phyloP scores from a whole-genome alignment of 129 eudicot species.

The Escallonia herrerae region DNA sequence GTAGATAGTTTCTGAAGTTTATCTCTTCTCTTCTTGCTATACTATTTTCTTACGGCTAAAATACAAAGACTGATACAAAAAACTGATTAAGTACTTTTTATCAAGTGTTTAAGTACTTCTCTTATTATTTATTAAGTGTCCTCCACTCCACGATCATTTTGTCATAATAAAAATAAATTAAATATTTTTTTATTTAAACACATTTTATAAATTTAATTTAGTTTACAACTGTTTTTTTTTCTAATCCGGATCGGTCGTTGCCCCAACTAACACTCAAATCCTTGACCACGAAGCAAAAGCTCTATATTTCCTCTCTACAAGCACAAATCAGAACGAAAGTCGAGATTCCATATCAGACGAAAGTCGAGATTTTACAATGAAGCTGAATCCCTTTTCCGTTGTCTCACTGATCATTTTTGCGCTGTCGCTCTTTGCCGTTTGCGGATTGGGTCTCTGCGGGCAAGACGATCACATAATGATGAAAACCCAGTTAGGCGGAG shows the following conservation, averaged over 20 bases:
- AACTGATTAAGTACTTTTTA: no score
- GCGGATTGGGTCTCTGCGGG: conserved; percentile 13
- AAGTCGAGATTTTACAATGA: not conserved
- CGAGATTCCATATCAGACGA: not conserved
- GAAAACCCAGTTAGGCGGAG: conserved; percentile 16
- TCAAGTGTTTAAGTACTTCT: no score
- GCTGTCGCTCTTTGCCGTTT: not conserved
- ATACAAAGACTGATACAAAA: no score
- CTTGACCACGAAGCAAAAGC: not conserved
- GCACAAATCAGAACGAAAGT: not conserved
- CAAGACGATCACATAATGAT: not conserved
- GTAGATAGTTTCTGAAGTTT: no score
- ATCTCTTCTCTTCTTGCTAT: no score
- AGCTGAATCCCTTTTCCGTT: not conserved
- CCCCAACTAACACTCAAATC: not conserved
- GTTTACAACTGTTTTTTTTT: not conserved
- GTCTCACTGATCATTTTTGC: not conserved
- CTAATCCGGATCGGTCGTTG: not conserved
- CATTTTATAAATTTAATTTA: no score
- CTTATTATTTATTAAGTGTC: no score
- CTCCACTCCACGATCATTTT: no score
- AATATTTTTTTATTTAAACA: no score
- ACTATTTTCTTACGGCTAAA: no score
- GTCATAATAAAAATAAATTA: no score
- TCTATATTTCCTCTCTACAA: no score